Evolutionary conservation across 2,329 filamentous ascomycete genomes (phyloP), one percentile per base, ranked within the genome.

Genomic region (Venturia oleaginea): DNA sequence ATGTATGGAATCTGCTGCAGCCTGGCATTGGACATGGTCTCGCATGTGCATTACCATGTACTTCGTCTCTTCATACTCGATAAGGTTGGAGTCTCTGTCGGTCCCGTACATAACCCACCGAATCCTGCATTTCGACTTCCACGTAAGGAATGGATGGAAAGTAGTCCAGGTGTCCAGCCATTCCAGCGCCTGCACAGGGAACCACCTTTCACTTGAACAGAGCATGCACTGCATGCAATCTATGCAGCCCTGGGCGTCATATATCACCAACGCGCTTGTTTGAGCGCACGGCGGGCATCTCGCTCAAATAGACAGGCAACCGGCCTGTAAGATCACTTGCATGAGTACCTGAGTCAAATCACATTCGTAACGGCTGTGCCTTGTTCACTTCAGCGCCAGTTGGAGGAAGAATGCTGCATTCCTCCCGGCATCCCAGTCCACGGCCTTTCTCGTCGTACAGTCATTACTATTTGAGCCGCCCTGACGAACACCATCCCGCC

Each of bases 331-430:
- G 27, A 57, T 34, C 2, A 7, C 51, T 34, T 57, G 51, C 51
- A 57, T 57, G 51, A 57, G 51, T 57, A 57, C 51, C 51, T 57
- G 51, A 37, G 51, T 55, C 51, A 55, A 55, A 55, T 27, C 48
- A 54, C 48, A 32, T 54, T 54, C 24, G 48, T 30, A 24, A 51
- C 46, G 46, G 22, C 46, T 11, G 22, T 51, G 22, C 27, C 46
- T 51, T 10, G 22, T 51, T 51, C 46, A 55, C 0, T 55, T 22
- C 15, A 57, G 30, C 27, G n/a, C 8, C n/a, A 19, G 48, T 11
- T 54, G 48, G 15, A 17, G 51, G 51, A 34, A n/a, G 4, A 37
- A 2, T 57, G 15, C 30, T 34, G 30, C 51, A 11, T 57, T 13
- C 27, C 10, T n/a, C 48, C 48, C 48, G 30, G 27, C 48, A n/a